Base-by-base conservation (phyloP, 345 rosid species). In the Euphorbia lathyris region DNA sequence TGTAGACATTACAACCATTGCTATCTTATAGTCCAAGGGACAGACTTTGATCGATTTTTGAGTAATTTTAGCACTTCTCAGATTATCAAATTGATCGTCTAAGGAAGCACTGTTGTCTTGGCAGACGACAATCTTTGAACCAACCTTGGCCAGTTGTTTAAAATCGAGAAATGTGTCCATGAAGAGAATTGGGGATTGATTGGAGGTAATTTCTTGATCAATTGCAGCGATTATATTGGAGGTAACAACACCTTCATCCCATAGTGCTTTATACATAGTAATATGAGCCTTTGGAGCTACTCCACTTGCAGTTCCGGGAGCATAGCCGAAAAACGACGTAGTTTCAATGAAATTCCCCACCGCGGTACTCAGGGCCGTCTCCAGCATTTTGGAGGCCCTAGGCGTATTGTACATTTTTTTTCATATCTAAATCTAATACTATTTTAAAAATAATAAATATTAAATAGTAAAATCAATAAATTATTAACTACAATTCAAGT, bases 41-140 rank as follows among this genome's bases (percentile, higher is more conserved):
- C n/a, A n/a, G n/a, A n/a, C n/a, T n/a, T n/a, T n/a, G n/a, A n/a
- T n/a, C n/a, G n/a, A n/a, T n/a, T n/a, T n/a, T n/a, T n/a, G n/a
- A n/a, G n/a, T n/a, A n/a, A n/a, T 73, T 20, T 74, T 74, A 0
- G 84, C 71, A 0, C 2, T 48, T 8, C 40, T 53, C 40, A 84
- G 53, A 66, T 74, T 75, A 30, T 63, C 56, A 22, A 73, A 42
- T 71, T 82, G 88, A 62, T 72, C 62, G 5, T 58, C 58, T 7
- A 81, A 11, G 14, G 67, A 75, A 7, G 40, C 74, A 29, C 58
- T 68, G 67, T 50, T 62, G 75, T 78, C 89, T 43, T 77, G 70
- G 27, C 92, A 87, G 40, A 83, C 86, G 1, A 83, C 85, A 38
- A 87, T 77, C 16, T 70, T 82, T 25, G 38, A 19, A 29, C 72